phyloP scores from a whole-genome alignment of 805 yeast genomes.

The Candida nemodendra region DNA sequence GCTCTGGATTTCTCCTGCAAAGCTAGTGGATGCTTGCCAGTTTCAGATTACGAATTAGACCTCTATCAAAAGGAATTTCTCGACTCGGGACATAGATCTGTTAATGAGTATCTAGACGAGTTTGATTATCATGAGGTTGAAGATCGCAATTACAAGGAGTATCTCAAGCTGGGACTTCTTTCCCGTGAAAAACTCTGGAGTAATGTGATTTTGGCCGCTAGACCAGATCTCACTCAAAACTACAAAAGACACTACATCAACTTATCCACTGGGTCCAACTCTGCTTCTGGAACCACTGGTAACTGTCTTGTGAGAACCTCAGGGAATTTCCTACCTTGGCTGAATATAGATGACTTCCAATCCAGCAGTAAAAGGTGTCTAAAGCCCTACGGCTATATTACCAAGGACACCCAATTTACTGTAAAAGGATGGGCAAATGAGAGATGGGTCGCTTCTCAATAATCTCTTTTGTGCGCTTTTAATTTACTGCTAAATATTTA shows the following conservation, averaged over 20 bases:
- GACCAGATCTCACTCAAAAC: slow-evolving; percentile 35
- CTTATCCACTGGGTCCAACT: slow-evolving; percentile 3
- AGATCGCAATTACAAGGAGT: slow-evolving; percentile 10
- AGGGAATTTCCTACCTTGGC: slow-evolving; percentile 31
- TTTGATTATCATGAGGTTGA: slow-evolving; percentile 13
- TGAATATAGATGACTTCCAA: slow-evolving; percentile 21
- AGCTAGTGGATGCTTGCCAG: slow-evolving; percentile 31
- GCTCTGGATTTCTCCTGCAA: slow-evolving; percentile 49
- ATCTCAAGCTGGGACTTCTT: slow-evolving; percentile 37
- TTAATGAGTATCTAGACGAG: slow-evolving; percentile 28
- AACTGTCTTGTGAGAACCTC: slow-evolving; percentile 24
- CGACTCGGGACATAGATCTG: slow-evolving; percentile 22
- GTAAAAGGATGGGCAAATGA: slow-evolving; percentile 50
- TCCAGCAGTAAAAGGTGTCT: slow-evolving; percentile 17
- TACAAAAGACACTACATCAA: slow-evolving; percentile 11
- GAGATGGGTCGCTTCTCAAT: slow-evolving; percentile 39
- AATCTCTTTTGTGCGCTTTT: too few species aligned
- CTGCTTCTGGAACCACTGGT: slow-evolving; percentile 2
- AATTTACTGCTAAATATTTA: too few species aligned
- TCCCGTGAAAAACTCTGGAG: slow-evolving; percentile 54
- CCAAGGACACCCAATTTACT: slow-evolving; percentile 40
- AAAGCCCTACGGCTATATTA: slow-evolving; percentile 28
- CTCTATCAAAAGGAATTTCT: slow-evolving; percentile 26
- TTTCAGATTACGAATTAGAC: slow-evolving; percentile 36
- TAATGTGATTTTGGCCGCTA: slow-evolving; percentile 51